phyloP scores from a whole-genome alignment of 2,329 filamentous ascomycete genomes.

The Xenoacremonium recifei region DNA sequence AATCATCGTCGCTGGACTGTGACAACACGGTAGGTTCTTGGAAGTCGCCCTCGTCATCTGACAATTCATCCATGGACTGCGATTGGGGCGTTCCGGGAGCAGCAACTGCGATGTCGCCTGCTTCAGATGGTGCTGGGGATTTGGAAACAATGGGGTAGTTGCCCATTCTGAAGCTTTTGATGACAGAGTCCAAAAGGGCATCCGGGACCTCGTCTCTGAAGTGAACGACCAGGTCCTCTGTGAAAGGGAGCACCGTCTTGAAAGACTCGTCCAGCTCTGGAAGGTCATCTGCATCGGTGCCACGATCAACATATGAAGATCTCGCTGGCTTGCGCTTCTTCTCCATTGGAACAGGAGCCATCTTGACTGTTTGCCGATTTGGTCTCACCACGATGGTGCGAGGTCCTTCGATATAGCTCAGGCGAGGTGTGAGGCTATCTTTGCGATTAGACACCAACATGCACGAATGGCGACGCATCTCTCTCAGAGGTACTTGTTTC shows the following conservation, averaged over 20 bases:
- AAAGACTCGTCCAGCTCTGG: constrained; percentile 24
- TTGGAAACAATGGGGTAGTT: constrained; percentile 25
- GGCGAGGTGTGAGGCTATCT: constrained; percentile 17
- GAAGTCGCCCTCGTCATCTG: constrained; percentile 10
- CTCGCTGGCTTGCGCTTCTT: constrained; percentile 26
- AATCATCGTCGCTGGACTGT: constrained; percentile 33
- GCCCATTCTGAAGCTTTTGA: constrained; percentile 41
- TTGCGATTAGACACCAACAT: constrained; percentile 21
- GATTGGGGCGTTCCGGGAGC: constrained; percentile 27
- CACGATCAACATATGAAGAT: constrained; percentile 37
- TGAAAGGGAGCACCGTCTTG: constrained; percentile 48
- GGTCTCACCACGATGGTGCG: constrained; percentile 31
- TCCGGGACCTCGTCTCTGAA: constrained; percentile 46
- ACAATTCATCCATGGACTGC: constrained; percentile 8
- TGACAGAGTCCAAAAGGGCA: constrained; percentile 42
- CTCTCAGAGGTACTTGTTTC: constrained; percentile 11
- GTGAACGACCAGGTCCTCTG: constrained; percentile 57
- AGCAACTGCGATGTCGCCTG: constrained; percentile 16
- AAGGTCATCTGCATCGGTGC: constrained; percentile 34
- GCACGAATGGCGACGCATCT: constrained; percentile 26
- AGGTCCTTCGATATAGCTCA: constrained; percentile 27
- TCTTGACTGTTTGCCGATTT: constrained; percentile 24
- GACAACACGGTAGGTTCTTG: constrained; percentile 14
- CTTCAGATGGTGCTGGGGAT: constrained; percentile 20
- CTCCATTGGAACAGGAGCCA: constrained; percentile 27